Base-by-base conservation (phyloP, 495 filamentous ascomycete species). In the Amniculicola lignicola region DNA sequence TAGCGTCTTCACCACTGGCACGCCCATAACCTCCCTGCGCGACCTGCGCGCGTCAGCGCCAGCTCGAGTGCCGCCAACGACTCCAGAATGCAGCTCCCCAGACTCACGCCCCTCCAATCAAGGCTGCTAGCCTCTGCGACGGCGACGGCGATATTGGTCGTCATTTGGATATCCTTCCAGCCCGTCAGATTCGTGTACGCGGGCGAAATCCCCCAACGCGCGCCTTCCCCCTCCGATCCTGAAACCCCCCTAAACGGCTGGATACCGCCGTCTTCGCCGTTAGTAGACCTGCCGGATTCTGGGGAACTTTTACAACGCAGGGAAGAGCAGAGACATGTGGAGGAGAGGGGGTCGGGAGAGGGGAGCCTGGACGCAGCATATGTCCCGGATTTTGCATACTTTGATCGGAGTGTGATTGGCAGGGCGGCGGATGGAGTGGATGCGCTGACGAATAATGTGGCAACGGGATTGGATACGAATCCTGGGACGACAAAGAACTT, bases 61-160 rank as follows among this genome's bases (percentile, higher is more conserved):
- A 54, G 54, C 49, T 54, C 54, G 42, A 54, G 28, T 23, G 19
- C 35, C 51, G 5, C 23, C 18, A 38, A 37, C 39, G 15, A 12
- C 35, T 22, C 51, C n/a, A 55, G 16, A n/a, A 87, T 88, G 84
- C 82, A 73, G 67, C 71, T 71, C 61, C 73, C 67, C 27, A 76
- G 81, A 63, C 74, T 80, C 59, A 80, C 79, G 65, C 80, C 77
- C 56, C 72, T 87, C 56, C 85, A 86, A 76, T 85, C 81, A 70
- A 82, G 82, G 60, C 72, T 90, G 59, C 80, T 77, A 68, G 84
- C 85, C 65, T 84, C 80, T 27, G 59, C 84, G 54, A 68, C 77
- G 65, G 78, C 80, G 35, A 78, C 79, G 25, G 65, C 79, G 38
- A 62, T 83, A 28, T 57, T 86, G 24, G 52, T 82, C 29, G 42